Evolutionary conservation across 768 basidiomycete species (phyloP), one percentile per base, ranked within the genome.

Genomic region (Obba rivulosa): DNA sequence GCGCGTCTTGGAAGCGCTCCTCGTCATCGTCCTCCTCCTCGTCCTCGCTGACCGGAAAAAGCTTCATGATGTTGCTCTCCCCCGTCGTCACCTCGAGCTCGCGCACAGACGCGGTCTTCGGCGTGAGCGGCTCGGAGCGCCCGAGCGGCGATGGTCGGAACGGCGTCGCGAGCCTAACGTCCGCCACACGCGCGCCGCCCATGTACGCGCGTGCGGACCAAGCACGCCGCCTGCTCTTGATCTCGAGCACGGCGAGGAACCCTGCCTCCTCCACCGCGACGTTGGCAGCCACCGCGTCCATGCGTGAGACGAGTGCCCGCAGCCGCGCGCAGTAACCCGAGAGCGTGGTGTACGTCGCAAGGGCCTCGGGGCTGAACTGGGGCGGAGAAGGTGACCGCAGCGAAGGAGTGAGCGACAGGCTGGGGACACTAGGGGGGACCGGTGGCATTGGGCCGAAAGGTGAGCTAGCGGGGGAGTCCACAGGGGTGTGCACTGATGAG

Each of bases 211-310:
- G 69, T 52, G 78, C 78, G 46, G 78, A 70, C 85, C 85, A 88
- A 7, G 85, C 85, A 9, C 83, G 71, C 24, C 86, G 72, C 34
- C 78, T 72, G 28, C 78, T 76, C 52, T 75, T 76, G 35, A 78
- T 70, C 60, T 83, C 82, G 20, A 87, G 67, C 5, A 78, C 62
- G 14, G 52, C 48, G 48, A 52, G 60, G 52, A 57, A 48, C 46
- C 53, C 56, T 52, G 41, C 57, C 54, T 66, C 68, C 34, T 70
- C 73, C 20, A 67, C 69, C 34, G 62, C 62, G 28, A 68, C 60
- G 55, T 69, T 76, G 50, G 64, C 69, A 42, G 64, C 68, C 40
- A 63, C 65, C 43, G 68, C 69, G 39, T 61, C 65, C 25, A 70
- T 62, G 41, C 77, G 74, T 8, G 68, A 60, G 16, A 72, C 69